A percentile compares a stretch with the other conserved stretches of the same genome.
Evolutionary conservation across 129 eudicot species (phyloP).

Genomic region (Flaveria sonorensis): DNA sequence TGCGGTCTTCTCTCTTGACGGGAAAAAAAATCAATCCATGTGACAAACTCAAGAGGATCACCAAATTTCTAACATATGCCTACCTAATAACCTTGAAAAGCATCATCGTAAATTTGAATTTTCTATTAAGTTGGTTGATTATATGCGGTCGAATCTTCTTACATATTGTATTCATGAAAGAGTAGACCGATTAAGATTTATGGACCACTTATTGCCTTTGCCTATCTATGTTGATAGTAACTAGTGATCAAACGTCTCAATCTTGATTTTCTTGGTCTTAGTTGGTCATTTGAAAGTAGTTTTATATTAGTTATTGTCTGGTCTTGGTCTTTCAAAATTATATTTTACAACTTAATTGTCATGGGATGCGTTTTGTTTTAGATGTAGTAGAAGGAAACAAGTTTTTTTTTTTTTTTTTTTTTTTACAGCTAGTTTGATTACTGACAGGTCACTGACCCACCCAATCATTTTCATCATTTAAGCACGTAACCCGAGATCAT

Average conservation of each 20-base stretch:
- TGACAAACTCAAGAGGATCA: too few relatives aligned
- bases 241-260: constrained; percentile 15
- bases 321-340: constrained; percentile 7
- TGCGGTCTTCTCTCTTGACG: too few relatives aligned
- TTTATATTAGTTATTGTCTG: neutral
- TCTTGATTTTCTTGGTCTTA: constrained; percentile 17
- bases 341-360: constrained; percentile 13
- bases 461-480: too few relatives aligned
- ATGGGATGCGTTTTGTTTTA: neutral
- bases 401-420: too few relatives aligned
- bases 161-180: neutral
- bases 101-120: neutral
- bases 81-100: too few relatives aligned
- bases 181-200: neutral
- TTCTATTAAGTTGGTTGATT: neutral
- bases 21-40: too few relatives aligned
- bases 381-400: neutral
- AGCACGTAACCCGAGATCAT: too few relatives aligned
- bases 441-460: too few relatives aligned
- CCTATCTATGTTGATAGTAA: constrained; percentile 10
- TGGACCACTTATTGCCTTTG: neutral
- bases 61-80: too few relatives aligned
- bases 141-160: neutral
- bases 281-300: neutral
- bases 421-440: too few relatives aligned